phyloP scores from a whole-genome alignment of 305 asterid genomes.

The Fraxinus platypoda region DNA sequence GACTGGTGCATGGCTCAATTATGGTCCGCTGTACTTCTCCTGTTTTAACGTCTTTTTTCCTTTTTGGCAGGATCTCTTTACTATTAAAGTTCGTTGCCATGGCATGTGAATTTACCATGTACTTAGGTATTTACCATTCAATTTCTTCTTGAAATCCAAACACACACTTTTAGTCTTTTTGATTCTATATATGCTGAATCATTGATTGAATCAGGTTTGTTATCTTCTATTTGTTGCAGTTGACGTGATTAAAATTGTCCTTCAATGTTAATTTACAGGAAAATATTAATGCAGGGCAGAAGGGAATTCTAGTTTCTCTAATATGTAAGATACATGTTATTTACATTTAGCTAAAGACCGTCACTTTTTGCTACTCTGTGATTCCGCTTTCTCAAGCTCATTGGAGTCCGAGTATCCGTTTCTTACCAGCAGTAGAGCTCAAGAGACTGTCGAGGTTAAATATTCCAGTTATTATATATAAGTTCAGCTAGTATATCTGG shows the following conservation, averaged over 20 bases:
- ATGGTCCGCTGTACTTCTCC: not conserved
- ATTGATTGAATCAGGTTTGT: not conserved
- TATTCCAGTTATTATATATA: not conserved
- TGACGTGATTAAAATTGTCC: not conserved
- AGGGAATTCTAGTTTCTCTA: constrained; percentile 27
- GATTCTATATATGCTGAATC: not conserved
- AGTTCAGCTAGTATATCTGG: constrained; percentile 18
- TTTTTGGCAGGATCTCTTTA: not conserved
- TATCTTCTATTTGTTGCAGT: not conserved
- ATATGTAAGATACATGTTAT: constrained; percentile 25
- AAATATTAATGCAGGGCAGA: constrained; percentile 15
- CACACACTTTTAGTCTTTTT: not conserved
- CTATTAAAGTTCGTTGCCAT: not conserved
- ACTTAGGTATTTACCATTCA: constrained; percentile 35
- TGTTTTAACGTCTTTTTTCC: not conserved
- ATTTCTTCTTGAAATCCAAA: not conserved
- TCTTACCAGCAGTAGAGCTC: not conserved
- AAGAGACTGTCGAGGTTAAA: not conserved
- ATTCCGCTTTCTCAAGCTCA: not conserved
- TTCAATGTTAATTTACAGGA: constrained; percentile 28
- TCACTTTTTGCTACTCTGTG: not conserved
- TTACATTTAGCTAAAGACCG: not conserved
- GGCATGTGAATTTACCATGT: constrained; percentile 31
- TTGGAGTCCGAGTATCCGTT: not conserved
- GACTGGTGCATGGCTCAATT: not conserved